Base-by-base conservation (phyloP, 345 rosid species). In the Eucalyptus regnans region DNA sequence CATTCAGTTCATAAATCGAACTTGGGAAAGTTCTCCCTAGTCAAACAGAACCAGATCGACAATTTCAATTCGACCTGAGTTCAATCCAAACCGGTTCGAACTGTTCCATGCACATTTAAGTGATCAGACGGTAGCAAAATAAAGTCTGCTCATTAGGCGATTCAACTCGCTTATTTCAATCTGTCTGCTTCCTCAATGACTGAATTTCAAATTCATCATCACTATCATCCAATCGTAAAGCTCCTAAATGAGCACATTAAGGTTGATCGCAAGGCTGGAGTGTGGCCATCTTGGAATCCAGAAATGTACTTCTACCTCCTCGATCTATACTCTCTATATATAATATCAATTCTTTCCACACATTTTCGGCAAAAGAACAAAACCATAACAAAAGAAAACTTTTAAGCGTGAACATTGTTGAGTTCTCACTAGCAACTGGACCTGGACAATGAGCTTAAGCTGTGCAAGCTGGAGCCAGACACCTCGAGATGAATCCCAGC, bases 391-490 rank as follows among this genome's bases (percentile, higher is more conserved):
- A 76, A 76, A 76, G 84, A 41, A 76, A 76, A 37, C 48, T 76
- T 9, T 22, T 76, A 41, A 41, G 48, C 41, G 16, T 41, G 48
- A 41, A 41, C 84, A 76, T 41, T 11, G 13, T 37, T 41, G 48
- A 41, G 27, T 76, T 76, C 83, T 41, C 83, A 37, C 48, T 76
- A 41, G 48, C 83, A 9, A 9, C 14, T 22, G 83, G 83, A 76
- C 83, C 48, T 20, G 83, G 84, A 76, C 48, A 25, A 41, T 37
- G 84, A 76, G 48, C 48, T 94, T 93, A 95, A 25, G 95, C 88
- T 52, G 93, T 94, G 91, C 97, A 95, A 80, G 94, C 92, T 8
- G 97, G 96, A 48, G 94, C 91, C 90, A 96, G 92, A 91, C 99
- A 97, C 60, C 93, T 90, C 79, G 97, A 91, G 60, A 97, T 92